These are phyloP conservation scores for Pseudogymnoascus sp. DNA, from an alignment of 2,329 filamentous ascomycete genomes.

Conservation along the genomic window DNA sequence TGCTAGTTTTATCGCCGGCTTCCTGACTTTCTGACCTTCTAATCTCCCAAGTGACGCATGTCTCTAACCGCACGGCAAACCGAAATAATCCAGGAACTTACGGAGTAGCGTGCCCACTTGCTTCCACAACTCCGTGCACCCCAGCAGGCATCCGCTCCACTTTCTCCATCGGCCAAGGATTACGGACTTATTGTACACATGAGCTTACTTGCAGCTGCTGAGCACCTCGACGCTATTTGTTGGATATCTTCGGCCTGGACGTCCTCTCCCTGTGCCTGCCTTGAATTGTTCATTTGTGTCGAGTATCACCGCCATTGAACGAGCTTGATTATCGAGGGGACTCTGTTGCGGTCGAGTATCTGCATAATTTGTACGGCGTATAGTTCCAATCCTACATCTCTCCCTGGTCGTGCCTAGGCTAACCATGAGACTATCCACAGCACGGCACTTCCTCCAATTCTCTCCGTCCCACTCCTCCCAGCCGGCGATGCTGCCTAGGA, in stretches of 20 bases:
- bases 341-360: neutral
- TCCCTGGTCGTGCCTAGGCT: constrained; percentile 2
- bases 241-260: neutral
- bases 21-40: neutral
- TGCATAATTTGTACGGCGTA: constrained; percentile 4
- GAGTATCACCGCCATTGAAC: neutral
- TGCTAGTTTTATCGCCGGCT: neutral
- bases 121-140: constrained; percentile 4
- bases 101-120: constrained; percentile 6
- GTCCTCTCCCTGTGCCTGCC: neutral
- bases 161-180: constrained; percentile 7
- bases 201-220: constrained; percentile 6
- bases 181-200: constrained; percentile 8
- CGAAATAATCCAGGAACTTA: constrained; percentile 7
- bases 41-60: constrained; percentile 7
- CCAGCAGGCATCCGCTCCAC: constrained; percentile 7
- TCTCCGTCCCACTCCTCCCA: neutral
- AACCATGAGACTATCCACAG: constrained; percentile 6
- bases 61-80: constrained; percentile 3
- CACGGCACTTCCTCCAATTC: constrained; percentile 1
- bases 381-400: neutral
- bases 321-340: neutral
- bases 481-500: neutral
- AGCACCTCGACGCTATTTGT: neutral
- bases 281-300: constrained; percentile 2